These are phyloP conservation scores for Fomitopsis betulina DNA, from an alignment of 1,284 basidiomycete species.

Conservation along the genomic window DNA sequence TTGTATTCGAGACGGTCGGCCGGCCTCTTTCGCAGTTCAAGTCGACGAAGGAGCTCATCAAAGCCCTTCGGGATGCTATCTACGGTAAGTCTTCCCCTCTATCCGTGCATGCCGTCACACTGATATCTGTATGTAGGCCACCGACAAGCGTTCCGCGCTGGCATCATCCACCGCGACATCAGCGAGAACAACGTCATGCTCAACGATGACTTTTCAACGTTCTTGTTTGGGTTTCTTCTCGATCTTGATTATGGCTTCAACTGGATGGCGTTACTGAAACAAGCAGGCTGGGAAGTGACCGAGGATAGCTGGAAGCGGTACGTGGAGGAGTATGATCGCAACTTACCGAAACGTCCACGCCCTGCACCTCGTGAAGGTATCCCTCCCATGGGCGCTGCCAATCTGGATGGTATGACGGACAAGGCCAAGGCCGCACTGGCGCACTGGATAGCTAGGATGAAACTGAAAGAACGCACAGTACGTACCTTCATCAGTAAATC, in stretches of 20 bases:
- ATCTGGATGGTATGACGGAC: background rate
- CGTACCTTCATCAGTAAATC: background rate
- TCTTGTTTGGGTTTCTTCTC: background rate
- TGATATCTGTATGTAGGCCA: slow-evolving; percentile 2
- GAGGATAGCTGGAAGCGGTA: background rate
- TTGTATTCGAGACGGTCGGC: too few species aligned
- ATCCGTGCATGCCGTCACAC: background rate
- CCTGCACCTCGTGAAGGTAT: background rate
- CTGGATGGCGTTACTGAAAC: background rate
- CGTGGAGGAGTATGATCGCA: background rate
- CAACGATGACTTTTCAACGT: background rate
- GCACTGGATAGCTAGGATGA: background rate
- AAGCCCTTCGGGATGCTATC: slow-evolving; percentile 10
- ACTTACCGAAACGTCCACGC: background rate
- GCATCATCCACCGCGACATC: background rate
- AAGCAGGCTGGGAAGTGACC: background rate
- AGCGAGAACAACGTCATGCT: background rate
- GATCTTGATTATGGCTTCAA: background rate
- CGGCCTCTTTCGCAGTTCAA: background rate
- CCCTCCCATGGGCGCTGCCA: background rate
- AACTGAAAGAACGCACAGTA: background rate
- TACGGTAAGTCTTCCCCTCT: background rate
- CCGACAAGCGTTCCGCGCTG: background rate
- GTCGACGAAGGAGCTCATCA: slow-evolving; percentile 9
- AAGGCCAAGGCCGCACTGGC: too few species aligned